These are phyloP conservation scores for Podila minutissima DNA, from an alignment of 192 early-diverging fungal genomes.

Conservation along the genomic window DNA sequence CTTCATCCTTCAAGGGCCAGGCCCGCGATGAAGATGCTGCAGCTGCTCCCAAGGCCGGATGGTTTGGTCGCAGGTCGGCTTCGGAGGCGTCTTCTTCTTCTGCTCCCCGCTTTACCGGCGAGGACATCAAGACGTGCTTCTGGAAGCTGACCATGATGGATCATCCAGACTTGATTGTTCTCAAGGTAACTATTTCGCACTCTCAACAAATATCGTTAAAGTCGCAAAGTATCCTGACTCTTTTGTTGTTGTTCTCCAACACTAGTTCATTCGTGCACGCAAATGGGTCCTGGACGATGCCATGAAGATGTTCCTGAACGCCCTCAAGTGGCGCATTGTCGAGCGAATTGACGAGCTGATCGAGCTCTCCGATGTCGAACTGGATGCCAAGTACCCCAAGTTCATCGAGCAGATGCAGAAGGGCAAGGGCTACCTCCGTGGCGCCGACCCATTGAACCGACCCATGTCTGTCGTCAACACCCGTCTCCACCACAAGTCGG, in stretches of 20 bases:
- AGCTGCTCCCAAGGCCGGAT: conserved; percentile 17
- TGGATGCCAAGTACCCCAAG: conserved; percentile 54
- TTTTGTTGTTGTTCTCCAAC: background rate
- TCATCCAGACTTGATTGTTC: conserved; percentile 41
- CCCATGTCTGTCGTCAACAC: conserved; percentile 63
- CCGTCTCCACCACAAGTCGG: conserved; percentile 60
- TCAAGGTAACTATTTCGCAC: conserved; percentile 26
- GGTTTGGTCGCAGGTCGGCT: conserved; percentile 26
- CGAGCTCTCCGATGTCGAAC: conserved; percentile 55
- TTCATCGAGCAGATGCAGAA: conserved; percentile 53
- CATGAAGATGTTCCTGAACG: conserved; percentile 73
- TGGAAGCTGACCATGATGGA: conserved; percentile 48
- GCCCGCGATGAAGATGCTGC: conserved; percentile 17
- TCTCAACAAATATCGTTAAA: background rate
- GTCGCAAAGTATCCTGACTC: background rate
- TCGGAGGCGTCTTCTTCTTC: conserved; percentile 6
- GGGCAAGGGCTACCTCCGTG: conserved; percentile 61
- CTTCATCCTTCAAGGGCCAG: conserved; percentile 47
- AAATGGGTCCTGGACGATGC: conserved; percentile 90
- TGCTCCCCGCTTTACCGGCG: conserved; percentile 21
- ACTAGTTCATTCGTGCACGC: conserved; percentile 83
- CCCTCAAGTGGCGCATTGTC: conserved; percentile 81
- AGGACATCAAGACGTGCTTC: conserved; percentile 20
- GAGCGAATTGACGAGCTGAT: conserved; percentile 62
- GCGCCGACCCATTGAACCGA: conserved; percentile 58